Evolutionary conservation across 495 filamentous ascomycete genomes (phyloP).

Genomic region (Hyaloscypha bicolor): DNA sequence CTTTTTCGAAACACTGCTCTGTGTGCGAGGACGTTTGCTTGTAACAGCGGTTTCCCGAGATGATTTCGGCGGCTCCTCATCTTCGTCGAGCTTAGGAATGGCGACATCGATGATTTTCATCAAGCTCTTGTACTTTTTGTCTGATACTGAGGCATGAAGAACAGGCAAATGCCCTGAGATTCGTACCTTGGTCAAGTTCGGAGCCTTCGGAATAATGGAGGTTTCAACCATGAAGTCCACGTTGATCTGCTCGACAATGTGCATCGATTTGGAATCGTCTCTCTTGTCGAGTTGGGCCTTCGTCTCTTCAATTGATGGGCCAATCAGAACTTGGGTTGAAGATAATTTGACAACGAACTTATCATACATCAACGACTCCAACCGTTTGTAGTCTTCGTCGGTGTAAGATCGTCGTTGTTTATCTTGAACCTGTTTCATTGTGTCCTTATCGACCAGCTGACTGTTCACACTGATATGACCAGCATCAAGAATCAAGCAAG

Average conservation of each 20-base stretch:
- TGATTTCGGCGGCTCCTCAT: constrained; percentile 35
- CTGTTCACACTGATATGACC: constrained; percentile 94
- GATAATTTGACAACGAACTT: constrained; percentile 89
- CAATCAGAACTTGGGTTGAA: constrained; percentile 92
- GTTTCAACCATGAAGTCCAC: constrained; percentile 91
- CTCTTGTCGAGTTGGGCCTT: constrained; percentile 77
- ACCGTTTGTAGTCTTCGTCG: constrained; percentile 81
- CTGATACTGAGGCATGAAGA: constrained; percentile 86
- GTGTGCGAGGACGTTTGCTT: constrained; percentile 26
- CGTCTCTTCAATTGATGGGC: constrained; percentile 89
- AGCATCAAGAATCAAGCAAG: constrained; percentile 92
- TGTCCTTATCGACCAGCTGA: constrained; percentile 87
- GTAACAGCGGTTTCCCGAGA: background rate
- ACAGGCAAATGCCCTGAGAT: constrained; percentile 91
- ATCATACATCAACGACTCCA: constrained; percentile 94
- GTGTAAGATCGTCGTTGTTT: constrained; percentile 89
- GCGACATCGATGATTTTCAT: constrained; percentile 97
- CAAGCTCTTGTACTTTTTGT: constrained; percentile 91
- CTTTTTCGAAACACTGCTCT: constrained; percentile 23
- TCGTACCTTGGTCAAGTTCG: constrained; percentile 88
- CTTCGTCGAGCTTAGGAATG: constrained; percentile 77
- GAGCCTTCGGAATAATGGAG: constrained; percentile 91
- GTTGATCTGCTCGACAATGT: constrained; percentile 95
- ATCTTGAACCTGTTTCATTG: constrained; percentile 82
- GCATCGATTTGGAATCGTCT: constrained; percentile 71